Conservation (phyloP, 352 stramenopile genomes). For the Phytophthora tubulina region DNA sequence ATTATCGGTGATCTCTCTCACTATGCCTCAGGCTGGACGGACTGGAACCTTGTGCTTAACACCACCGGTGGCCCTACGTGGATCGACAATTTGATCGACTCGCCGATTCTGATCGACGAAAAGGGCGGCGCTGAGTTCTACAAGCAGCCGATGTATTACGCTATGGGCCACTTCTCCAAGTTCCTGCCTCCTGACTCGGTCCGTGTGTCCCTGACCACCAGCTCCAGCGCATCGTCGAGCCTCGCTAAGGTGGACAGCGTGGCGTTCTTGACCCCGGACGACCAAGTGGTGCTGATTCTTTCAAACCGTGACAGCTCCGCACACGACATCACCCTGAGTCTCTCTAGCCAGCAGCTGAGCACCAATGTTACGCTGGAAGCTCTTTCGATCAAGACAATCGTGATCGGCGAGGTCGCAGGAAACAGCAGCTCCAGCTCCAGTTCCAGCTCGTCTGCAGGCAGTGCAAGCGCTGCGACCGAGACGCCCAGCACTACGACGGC, state of each 20-base stretch:
- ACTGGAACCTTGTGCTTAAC: conserved; percentile 92
- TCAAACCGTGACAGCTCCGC: conserved; percentile 58
- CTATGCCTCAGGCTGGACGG: conserved; percentile 81
- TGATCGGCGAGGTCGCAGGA: conserved; percentile 44
- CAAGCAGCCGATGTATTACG: conserved; percentile 88
- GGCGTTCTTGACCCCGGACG: conserved; percentile 58
- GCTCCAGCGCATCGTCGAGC: conserved; percentile 37
- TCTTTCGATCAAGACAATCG: conserved; percentile 61
- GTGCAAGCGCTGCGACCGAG: conserved; percentile 17
- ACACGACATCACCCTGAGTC: conserved; percentile 48
- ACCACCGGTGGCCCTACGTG: conserved; percentile 79
- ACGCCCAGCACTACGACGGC: conserved; percentile 17
- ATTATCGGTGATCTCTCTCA: conserved; percentile 90
- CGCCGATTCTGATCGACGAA: conserved; percentile 79
- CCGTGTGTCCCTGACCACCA: conserved; percentile 50
- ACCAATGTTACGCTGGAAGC: conserved; percentile 50
- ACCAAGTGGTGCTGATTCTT: conserved; percentile 59
- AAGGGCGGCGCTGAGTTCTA: conserved; percentile 69
- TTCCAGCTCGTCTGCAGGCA: conserved; percentile 8
- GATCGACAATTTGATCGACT: conserved; percentile 71
- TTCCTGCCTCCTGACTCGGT: conserved; percentile 66
- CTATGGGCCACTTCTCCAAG: conserved; percentile 79
- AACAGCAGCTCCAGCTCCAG: conserved; percentile 27
- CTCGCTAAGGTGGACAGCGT: conserved; percentile 56
- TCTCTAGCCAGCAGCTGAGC: conserved; percentile 47